phyloP scores from a whole-genome alignment of 2,329 filamentous ascomycete genomes.

The Bipolaris zeicola region DNA sequence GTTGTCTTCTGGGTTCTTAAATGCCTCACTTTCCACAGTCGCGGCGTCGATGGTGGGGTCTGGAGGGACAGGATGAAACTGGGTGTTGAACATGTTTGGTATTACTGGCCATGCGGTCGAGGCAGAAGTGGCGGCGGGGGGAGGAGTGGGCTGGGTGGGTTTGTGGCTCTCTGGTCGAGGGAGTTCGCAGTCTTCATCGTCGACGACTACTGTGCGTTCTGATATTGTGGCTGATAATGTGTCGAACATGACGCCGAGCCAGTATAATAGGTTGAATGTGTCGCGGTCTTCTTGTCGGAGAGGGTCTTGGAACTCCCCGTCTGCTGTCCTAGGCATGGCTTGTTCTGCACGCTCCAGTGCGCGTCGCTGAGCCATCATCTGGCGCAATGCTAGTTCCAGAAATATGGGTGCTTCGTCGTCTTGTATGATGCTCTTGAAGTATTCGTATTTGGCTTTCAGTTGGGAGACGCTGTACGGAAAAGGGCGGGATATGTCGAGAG shows the following conservation, averaged over 20 bases:
- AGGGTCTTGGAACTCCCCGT: slow-evolving; percentile 15
- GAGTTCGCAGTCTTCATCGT: slow-evolving; percentile 54
- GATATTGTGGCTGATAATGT: slow-evolving; percentile 62
- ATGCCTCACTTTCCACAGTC: neutral
- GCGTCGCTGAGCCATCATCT: slow-evolving; percentile 13
- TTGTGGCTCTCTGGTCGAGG: slow-evolving; percentile 13
- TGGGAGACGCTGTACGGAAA: neutral
- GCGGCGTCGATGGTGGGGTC: too few species aligned
- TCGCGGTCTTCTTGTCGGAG: slow-evolving; percentile 45
- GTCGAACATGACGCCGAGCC: slow-evolving; percentile 65
- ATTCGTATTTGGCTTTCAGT: slow-evolving; percentile 1
- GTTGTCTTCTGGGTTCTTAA: slow-evolving; percentile 48
- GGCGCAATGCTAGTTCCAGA: slow-evolving; percentile 11
- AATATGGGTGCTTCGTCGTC: slow-evolving; percentile 12
- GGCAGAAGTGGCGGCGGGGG: too few species aligned
- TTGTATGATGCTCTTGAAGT: slow-evolving; percentile 8
- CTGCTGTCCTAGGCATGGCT: slow-evolving; percentile 18
- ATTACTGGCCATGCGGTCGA: neutral
- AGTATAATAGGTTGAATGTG: slow-evolving; percentile 62
- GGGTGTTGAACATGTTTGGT: slow-evolving; percentile 15
- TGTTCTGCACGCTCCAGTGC: slow-evolving; percentile 8
- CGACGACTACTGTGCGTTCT: slow-evolving; percentile 52
- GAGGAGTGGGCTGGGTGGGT: neutral
- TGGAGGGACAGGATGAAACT: neutral
- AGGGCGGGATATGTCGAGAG: slow-evolving; percentile 28